Evolutionary conservation across 1,284 basidiomycete genomes (phyloP).

Genomic region (Pseudozyma thailandica): DNA sequence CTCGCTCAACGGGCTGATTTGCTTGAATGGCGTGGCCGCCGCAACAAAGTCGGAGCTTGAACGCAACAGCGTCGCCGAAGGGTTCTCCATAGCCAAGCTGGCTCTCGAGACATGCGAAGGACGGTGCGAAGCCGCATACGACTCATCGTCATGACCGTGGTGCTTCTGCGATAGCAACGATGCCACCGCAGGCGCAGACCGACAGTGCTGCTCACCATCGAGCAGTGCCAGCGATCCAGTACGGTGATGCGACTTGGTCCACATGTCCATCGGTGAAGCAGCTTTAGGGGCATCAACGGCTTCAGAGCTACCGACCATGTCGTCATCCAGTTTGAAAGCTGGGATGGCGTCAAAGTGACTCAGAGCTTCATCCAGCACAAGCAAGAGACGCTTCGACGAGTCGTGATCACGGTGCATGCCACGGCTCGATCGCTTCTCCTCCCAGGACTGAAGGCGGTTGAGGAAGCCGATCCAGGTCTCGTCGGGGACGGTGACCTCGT

Average conservation of each 20-base stretch:
- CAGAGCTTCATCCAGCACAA: constrained; percentile 55
- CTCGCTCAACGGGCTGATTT: constrained; percentile 32
- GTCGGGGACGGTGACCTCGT: constrained; percentile 60
- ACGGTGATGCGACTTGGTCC: constrained; percentile 32
- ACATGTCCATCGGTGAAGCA: constrained; percentile 29
- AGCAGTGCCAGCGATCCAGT: constrained; percentile 27
- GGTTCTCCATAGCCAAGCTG: constrained; percentile 28
- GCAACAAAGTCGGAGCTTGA: constrained; percentile 27
- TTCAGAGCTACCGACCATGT: neutral
- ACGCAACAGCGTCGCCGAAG: constrained; percentile 26
- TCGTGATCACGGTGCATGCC: constrained; percentile 47
- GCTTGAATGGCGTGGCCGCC: constrained; percentile 19
- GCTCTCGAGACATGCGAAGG: constrained; percentile 26
- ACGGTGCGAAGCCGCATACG: constrained; percentile 6
- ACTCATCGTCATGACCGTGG: neutral
- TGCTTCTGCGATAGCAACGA: constrained; percentile 8
- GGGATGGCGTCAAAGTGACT: constrained; percentile 45
- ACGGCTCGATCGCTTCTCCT: constrained; percentile 42
- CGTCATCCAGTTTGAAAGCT: constrained; percentile 34
- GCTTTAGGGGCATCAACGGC: constrained; percentile 5
- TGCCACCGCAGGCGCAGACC: constrained; percentile 49
- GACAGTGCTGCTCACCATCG: constrained; percentile 47
- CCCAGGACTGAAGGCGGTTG: constrained; percentile 48
- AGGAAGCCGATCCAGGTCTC: constrained; percentile 62
- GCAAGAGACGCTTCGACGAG: constrained; percentile 43